Evolutionary conservation across 805 yeast genomes (phyloP).

Genomic region (Maudiozyma pseudohumilis): DNA sequence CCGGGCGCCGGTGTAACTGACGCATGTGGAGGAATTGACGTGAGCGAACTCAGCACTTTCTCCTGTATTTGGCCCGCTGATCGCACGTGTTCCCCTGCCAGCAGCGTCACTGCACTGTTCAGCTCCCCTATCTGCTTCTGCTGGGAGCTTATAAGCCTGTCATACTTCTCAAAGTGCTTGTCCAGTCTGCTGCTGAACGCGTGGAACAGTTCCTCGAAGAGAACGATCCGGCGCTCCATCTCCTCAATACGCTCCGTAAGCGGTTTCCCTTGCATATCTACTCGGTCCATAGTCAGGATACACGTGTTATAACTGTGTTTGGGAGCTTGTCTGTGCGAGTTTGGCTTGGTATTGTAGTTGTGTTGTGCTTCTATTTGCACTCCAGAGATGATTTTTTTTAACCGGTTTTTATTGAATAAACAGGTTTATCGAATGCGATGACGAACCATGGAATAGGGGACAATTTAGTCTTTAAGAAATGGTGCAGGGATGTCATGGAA

Average conservation of each 20-base stretch:
- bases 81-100: conserved; percentile 24
- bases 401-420: too few species aligned
- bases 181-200: conserved; percentile 24
- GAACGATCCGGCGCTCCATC: conserved; percentile 21
- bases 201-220: conserved; percentile 26
- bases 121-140: conserved; percentile 26
- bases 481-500: too few species aligned
- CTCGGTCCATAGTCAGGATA: background rate
- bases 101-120: conserved; percentile 17
- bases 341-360: too few species aligned
- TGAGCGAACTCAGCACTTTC: conserved; percentile 16
- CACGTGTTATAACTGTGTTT: too few species aligned
- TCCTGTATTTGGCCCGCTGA: conserved; percentile 23
- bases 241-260: conserved; percentile 14
- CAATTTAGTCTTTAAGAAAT: too few species aligned
- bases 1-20: too few species aligned
- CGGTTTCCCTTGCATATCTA: background rate
- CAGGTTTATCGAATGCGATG: too few species aligned
- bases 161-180: conserved; percentile 27
- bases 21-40: too few species aligned
- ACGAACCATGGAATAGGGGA: too few species aligned
- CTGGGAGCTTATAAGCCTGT: conserved; percentile 22
- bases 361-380: too few species aligned
- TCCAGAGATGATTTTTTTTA: too few species aligned
- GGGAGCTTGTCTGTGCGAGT: too few species aligned